phyloP scores from a whole-genome alignment of 805 yeast species.

The Vanderwaltozyma yarrowii region DNA sequence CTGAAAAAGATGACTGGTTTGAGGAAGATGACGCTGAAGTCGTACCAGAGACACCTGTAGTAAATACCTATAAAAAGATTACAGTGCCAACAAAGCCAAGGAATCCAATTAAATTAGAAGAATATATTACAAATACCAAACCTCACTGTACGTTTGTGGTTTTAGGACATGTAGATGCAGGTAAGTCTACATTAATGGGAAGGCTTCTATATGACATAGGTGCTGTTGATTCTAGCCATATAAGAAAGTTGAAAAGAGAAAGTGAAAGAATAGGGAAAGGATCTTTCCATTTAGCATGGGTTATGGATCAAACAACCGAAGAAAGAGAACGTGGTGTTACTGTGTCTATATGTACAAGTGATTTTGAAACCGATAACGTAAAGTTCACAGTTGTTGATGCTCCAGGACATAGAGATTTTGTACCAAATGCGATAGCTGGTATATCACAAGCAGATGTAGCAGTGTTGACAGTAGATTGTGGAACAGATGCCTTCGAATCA shows the following conservation, averaged over 20 bases:
- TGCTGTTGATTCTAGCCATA: slow-evolving; percentile 92
- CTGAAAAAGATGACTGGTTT: slow-evolving; percentile 15
- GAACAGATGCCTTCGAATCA: slow-evolving; percentile 98
- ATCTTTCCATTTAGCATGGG: slow-evolving; percentile 99
- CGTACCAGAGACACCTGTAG: slow-evolving; percentile 12
- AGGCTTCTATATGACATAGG: slow-evolving; percentile 86
- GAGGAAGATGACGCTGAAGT: slow-evolving; percentile 19
- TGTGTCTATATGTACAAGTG: slow-evolving; percentile 95
- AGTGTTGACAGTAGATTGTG: slow-evolving; percentile 87
- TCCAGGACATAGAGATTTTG: slow-evolving; percentile 98
- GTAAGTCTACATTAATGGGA: slow-evolving; percentile 98
- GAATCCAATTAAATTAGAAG: slow-evolving; percentile 48
- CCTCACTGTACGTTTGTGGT: slow-evolving; percentile 94
- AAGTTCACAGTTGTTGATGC: slow-evolving; percentile 97
- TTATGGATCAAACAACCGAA: slow-evolving; percentile 97
- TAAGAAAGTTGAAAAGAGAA: slow-evolving; percentile 92
- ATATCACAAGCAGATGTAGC: slow-evolving; percentile 99
- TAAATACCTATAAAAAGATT: slow-evolving; percentile 18
- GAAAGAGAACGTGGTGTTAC: slow-evolving; percentile 99
- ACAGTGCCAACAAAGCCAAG: slow-evolving; percentile 25
- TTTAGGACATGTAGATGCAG: slow-evolving; percentile 99
- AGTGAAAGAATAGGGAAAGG: slow-evolving; percentile 98
- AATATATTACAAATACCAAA: slow-evolving; percentile 79
- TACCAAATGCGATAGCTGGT: slow-evolving; percentile 97
- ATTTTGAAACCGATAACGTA: slow-evolving; percentile 88